These are phyloP conservation scores for Aspergillus egyptiacus DNA, from an alignment of 495 filamentous ascomycete genomes.

Conservation along the genomic window DNA sequence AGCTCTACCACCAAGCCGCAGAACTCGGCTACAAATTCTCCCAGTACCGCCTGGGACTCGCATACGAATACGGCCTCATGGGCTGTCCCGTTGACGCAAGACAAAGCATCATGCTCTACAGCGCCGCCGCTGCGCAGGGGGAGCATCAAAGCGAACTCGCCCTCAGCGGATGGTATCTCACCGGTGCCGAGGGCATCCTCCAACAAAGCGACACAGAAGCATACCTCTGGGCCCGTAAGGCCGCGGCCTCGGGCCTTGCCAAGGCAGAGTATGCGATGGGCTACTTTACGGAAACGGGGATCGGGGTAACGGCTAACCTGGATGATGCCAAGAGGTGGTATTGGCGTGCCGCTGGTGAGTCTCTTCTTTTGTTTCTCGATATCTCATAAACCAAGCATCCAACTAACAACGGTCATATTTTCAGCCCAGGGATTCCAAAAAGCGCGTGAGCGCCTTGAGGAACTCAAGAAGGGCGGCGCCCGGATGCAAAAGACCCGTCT, in stretches of 20 bases:
- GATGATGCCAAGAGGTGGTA: slow-evolving; percentile 99
- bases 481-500: slow-evolving; percentile 72
- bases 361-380: neutral
- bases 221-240: slow-evolving; percentile 94
- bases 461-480: slow-evolving; percentile 71
- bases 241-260: slow-evolving; percentile 71
- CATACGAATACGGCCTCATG: slow-evolving; percentile 85
- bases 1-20: slow-evolving; percentile 81
- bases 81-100: slow-evolving; percentile 76
- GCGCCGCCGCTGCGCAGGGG: slow-evolving; percentile 81
- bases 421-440: slow-evolving; percentile 91
- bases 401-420: slow-evolving; percentile 13
- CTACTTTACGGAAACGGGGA: slow-evolving; percentile 93
- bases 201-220: slow-evolving; percentile 93
- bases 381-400: neutral
- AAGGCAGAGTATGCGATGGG: slow-evolving; percentile 99
- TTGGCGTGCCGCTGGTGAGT: slow-evolving; percentile 93
- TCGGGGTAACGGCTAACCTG: slow-evolving; percentile 76
- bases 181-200: slow-evolving; percentile 79
- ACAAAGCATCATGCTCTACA: slow-evolving; percentile 87
- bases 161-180: slow-evolving; percentile 93
- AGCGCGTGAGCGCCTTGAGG: slow-evolving; percentile 83
- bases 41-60: slow-evolving; percentile 80
- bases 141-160: slow-evolving; percentile 94
- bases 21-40: slow-evolving; percentile 91